A percentile compares a stretch with the other conserved stretches of the same genome.
Conservation (phyloP, 2,329 filamentous ascomycete genomes). For the Hymenotorrendiella dingleyae region DNA sequence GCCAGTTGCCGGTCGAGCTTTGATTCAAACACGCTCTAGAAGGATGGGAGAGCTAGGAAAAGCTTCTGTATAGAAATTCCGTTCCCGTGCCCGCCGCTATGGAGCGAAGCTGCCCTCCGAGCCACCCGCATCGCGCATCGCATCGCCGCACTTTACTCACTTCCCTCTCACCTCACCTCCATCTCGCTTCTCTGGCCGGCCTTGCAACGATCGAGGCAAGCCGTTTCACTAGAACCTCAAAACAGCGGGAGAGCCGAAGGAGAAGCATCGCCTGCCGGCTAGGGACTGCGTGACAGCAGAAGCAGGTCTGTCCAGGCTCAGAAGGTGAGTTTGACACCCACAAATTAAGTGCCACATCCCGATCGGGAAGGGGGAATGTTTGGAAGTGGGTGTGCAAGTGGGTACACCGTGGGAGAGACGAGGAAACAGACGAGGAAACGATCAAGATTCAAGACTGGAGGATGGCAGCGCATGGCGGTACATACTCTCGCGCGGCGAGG, state of each 20-base stretch:
- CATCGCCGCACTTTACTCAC: no score
- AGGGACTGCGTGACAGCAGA: slow-evolving; percentile 24
- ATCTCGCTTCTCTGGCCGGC: no score
- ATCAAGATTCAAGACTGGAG: no score
- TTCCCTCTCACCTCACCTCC: no score
- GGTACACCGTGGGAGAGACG: no score
- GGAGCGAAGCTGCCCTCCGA: slow-evolving; percentile 21
- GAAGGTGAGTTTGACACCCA: slow-evolving; percentile 29
- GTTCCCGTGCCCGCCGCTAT: slow-evolving; percentile 26
- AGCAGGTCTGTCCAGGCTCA: slow-evolving; percentile 19
- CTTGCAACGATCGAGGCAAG: slow-evolving; percentile 27
- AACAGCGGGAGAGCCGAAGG: slow-evolving; percentile 21
- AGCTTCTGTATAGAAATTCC: slow-evolving; percentile 26
- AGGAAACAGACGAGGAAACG: no score
- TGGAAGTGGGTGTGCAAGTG: slow-evolving; percentile 28
- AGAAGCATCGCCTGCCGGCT: slow-evolving; percentile 20
- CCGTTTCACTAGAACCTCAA: slow-evolving; percentile 24
- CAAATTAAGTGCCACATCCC: slow-evolving; percentile 25
- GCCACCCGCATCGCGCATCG: slow-evolving; percentile 25
- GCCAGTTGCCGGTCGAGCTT: no score
- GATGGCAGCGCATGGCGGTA: no score
- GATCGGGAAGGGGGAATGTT: slow-evolving; percentile 28
- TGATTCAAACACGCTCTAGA: slow-evolving; percentile 9
- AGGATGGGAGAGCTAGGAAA: slow-evolving; percentile 17
- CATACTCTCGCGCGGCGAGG: no score